Percentiles rank a stretch among this genome's conserved stretches.
Evolutionary conservation across 2,329 filamentous ascomycete genomes (phyloP).

Genomic region (Shiraia bambusicola): DNA sequence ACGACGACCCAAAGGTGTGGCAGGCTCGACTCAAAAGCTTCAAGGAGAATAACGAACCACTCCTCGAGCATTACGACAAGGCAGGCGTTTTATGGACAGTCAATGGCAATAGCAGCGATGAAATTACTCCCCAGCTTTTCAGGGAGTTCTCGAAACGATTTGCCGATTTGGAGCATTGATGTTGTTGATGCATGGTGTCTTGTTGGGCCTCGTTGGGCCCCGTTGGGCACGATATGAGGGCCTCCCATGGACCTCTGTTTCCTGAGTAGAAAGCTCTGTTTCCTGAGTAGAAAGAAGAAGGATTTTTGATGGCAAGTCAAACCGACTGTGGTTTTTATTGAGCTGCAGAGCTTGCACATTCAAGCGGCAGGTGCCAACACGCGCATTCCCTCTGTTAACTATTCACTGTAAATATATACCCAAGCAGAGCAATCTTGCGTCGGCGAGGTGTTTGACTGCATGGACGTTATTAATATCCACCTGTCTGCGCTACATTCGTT

Average conservation of each 20-base stretch:
- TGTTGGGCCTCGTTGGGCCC: slow-evolving; percentile 2
- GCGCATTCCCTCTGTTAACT: slow-evolving; percentile 4
- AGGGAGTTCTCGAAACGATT: slow-evolving; percentile 80
- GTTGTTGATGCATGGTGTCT: slow-evolving; percentile 1
- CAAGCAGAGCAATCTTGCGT: slow-evolving; percentile 6
- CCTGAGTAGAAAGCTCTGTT: background rate
- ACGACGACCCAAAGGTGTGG: slow-evolving; percentile 88
- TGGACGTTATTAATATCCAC: slow-evolving; percentile 7
- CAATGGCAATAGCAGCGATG: slow-evolving; percentile 84
- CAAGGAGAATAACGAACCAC: slow-evolving; percentile 77
- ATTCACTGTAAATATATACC: slow-evolving; percentile 25
- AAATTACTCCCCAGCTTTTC: slow-evolving; percentile 90
- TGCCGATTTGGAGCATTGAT: slow-evolving; percentile 34
- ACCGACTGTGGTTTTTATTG: slow-evolving; percentile 2
- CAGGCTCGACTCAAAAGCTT: slow-evolving; percentile 78
- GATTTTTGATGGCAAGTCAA: slow-evolving; percentile 1
- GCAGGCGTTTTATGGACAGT: slow-evolving; percentile 86
- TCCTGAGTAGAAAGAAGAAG: slow-evolving; percentile 1
- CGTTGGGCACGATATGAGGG: background rate
- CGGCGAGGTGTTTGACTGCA: slow-evolving; percentile 1
- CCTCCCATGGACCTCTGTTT: background rate
- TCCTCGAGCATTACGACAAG: slow-evolving; percentile 85
- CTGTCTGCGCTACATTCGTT: background rate
- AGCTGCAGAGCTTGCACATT: slow-evolving; percentile 3
- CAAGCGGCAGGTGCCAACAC: slow-evolving; percentile 6